A percentile compares a stretch with the other conserved stretches of the same genome.
Evolutionary conservation across 1,139 yeast genomes (phyloP).

Genomic region (Taphrina populina): DNA sequence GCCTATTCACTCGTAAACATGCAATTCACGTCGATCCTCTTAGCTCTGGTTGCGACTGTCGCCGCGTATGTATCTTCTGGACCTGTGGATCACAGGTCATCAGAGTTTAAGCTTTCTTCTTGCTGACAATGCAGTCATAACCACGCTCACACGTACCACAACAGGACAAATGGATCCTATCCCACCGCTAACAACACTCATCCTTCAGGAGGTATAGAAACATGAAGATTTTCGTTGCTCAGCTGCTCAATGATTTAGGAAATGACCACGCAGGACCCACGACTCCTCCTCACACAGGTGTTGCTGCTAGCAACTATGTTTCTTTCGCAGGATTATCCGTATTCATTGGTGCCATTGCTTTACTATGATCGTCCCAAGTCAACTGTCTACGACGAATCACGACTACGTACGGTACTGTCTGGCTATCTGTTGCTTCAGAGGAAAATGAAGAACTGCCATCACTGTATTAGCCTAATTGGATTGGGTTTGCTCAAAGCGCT

Average conservation of each 20-base stretch:
- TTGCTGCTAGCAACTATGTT: constrained; percentile 8
- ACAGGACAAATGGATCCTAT: background rate
- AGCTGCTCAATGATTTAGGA: background rate
- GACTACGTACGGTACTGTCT: too few species aligned
- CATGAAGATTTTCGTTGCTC: background rate
- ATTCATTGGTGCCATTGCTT: constrained; percentile 5
- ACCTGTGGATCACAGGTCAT: background rate
- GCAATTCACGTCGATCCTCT: constrained; percentile 2
- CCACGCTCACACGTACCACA: background rate
- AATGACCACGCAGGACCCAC: background rate
- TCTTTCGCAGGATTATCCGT: constrained; percentile 5
- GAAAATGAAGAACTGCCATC: background rate
- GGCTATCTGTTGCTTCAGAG: background rate
- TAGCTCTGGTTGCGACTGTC: constrained; percentile 2
- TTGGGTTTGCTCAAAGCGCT: background rate
- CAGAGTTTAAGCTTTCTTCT: background rate
- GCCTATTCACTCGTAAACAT: too few species aligned
- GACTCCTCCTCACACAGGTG: constrained; percentile 5
- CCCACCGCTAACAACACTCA: background rate
- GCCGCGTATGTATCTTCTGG: constrained; percentile 4
- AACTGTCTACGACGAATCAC: too few species aligned
- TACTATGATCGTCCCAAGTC: too few species aligned
- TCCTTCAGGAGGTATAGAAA: background rate
- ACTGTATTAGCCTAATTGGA: background rate
- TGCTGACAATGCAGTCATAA: background rate